Conservation (phyloP, 2,329 filamentous ascomycete species). For the Ilyonectria sp. region DNA sequence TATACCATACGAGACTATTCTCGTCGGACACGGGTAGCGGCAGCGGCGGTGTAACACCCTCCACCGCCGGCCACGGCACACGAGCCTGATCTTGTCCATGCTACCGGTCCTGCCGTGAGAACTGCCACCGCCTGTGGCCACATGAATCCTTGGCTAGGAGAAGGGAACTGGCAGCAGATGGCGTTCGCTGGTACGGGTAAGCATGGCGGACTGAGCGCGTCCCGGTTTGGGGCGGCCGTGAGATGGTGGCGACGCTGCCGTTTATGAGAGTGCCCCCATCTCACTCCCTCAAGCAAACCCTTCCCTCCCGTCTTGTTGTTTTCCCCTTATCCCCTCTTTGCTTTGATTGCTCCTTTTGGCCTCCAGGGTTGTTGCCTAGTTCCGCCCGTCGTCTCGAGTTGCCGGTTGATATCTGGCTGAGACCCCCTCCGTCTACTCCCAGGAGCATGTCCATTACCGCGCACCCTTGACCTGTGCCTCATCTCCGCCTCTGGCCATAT, state of each 20-base stretch:
- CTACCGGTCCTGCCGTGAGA: constrained; percentile 42
- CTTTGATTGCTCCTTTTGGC: constrained; percentile 20
- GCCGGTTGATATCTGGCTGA: constrained; percentile 40
- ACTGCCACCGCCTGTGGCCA: constrained; percentile 39
- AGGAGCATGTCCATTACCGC: constrained; percentile 33
- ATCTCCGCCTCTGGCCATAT: neutral
- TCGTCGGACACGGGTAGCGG: constrained; percentile 53
- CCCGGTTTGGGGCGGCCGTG: constrained; percentile 8
- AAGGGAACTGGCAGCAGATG: constrained; percentile 4
- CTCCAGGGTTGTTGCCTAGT: constrained; percentile 5
- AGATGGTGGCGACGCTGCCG: constrained; percentile 12
- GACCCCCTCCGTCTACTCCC: constrained; percentile 30
- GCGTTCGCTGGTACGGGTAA: constrained; percentile 3
- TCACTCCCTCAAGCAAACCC: constrained; percentile 21
- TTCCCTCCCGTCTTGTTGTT: constrained; percentile 20
- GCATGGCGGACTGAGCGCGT: constrained; percentile 9
- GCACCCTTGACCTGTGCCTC: constrained; percentile 22
- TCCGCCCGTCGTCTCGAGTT: constrained; percentile 40
- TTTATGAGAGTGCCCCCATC: constrained; percentile 32
- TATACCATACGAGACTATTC: constrained; percentile 54
- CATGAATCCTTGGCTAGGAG: constrained; percentile 8
- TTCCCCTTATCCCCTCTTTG: constrained; percentile 5
- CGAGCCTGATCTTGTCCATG: constrained; percentile 46
- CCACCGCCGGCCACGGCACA: constrained; percentile 35
- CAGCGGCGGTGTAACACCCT: constrained; percentile 49